Conservation (phyloP, 768 basidiomycete species). For the Auriscalpium vulgare region DNA sequence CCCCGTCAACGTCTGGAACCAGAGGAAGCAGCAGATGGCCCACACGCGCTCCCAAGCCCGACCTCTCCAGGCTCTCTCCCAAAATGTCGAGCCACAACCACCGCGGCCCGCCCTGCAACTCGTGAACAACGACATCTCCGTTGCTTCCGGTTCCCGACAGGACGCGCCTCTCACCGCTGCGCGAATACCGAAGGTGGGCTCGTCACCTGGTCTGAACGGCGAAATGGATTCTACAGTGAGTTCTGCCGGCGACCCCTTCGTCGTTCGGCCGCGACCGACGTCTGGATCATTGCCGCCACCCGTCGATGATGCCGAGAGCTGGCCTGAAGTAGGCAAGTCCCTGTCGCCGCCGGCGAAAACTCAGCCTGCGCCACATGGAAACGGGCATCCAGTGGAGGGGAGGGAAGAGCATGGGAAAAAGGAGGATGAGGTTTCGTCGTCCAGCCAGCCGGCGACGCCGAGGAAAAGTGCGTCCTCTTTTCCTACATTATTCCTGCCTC, state of each 20-base stretch:
- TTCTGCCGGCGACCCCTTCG: conserved; percentile 34
- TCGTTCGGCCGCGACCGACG: conserved; percentile 32
- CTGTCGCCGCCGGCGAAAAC: conserved; percentile 7
- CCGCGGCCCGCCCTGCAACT: neutral
- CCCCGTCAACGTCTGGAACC: conserved; percentile 35
- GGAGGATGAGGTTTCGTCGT: conserved; percentile 12
- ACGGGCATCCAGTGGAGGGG: conserved; percentile 9
- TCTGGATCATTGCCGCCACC: conserved; percentile 22
- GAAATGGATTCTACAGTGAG: conserved; percentile 1
- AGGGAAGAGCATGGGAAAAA: conserved; percentile 17
- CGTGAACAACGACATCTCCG: neutral
- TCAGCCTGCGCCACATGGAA: conserved; percentile 8
- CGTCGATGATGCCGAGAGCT: conserved; percentile 29
- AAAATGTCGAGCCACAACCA: conserved; percentile 1
- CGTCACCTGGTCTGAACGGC: conserved; percentile 2
- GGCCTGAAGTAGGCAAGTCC: conserved; percentile 39
- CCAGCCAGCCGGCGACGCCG: conserved; percentile 24
- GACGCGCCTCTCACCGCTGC: neutral
- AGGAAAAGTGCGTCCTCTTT: conserved; percentile 29
- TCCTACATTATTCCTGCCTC: neutral
- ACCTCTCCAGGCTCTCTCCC: conserved; percentile 8
- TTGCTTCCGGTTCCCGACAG: neutral
- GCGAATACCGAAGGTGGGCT: conserved; percentile 2
- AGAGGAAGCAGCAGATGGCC: conserved; percentile 34
- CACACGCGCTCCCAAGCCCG: conserved; percentile 21